Evolutionary conservation across 2,329 filamentous ascomycete species (phyloP), one percentile per base, ranked within the genome.

Genomic region (Clonostachys sp.): DNA sequence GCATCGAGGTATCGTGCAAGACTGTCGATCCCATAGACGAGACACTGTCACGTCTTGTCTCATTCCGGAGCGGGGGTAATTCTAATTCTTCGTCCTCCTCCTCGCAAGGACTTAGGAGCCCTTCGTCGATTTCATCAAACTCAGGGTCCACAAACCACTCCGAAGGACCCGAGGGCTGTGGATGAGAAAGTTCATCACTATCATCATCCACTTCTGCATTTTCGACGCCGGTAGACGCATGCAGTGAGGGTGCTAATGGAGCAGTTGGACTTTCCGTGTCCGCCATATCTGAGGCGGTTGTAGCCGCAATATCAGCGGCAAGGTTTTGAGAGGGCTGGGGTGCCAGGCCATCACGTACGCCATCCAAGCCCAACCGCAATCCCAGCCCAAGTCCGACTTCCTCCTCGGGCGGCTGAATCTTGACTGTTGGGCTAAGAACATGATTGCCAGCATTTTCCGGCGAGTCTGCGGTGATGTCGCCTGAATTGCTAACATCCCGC

Each of bases 1-100:
- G 62, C 47, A 61, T 71, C 14, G 64, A 64, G 12, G 61, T 59
- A 5, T 60, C 67, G 46, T 65, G 65, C 14, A 71, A 53, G 10
- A 70, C 54, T 1, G 65, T 70, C 7, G 68, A 74, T n/a, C 63
- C 60, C 30, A 67, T 58, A 3, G 63, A 70, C 7, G 53, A 53
- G 36, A 60, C 57, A 47, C 65, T 71, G 14, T 50, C 57, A 33
- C 55, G 59, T 34, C 64, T 59, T 9, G 51, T 52, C 36, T 57
- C 55, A 38, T 57, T 57, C 12, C 60, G 60, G 20, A 71, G 55
- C 2, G 63, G 61, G 5, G 71, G 70, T 5, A 73, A 56, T 40
- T 66, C 61, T 12, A 58, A 44, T 16, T 67, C 66, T 16, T 61
- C 63, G 10, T 64, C 58, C 12, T 58, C 61, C 6, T 48, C 48